These are phyloP conservation scores for Margaritispora aquatica DNA, from an alignment of 495 filamentous ascomycete species.

Conservation along the genomic window DNA sequence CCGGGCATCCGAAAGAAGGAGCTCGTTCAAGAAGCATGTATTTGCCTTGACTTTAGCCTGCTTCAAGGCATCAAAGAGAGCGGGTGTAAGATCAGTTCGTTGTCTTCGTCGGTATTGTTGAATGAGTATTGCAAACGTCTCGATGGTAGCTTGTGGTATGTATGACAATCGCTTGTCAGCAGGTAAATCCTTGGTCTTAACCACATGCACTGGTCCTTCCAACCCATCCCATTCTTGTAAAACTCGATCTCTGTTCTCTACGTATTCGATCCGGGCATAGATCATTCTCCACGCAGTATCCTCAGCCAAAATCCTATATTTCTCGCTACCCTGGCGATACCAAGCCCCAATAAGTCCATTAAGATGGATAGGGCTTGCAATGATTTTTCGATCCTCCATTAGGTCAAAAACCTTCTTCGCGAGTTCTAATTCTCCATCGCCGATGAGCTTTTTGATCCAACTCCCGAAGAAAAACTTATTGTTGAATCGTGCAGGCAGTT, in stretches of 20 bases:
- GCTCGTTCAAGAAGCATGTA: slow-evolving; percentile 69
- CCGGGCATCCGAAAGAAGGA: slow-evolving; percentile 49
- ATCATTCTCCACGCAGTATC: slow-evolving; percentile 74
- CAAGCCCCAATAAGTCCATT: slow-evolving; percentile 74
- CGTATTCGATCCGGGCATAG: slow-evolving; percentile 52
- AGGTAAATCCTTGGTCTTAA: slow-evolving; percentile 8
- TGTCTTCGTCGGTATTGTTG: slow-evolving; percentile 60
- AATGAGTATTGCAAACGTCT: slow-evolving; percentile 72
- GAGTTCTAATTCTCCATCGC: slow-evolving; percentile 61
- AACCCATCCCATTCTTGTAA: not conserved
- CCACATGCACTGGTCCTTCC: not conserved
- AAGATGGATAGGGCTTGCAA: slow-evolving; percentile 59
- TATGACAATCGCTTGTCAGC: not conserved
- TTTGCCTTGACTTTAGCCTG: slow-evolving; percentile 57
- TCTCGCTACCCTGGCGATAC: slow-evolving; percentile 52
- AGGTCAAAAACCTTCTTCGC: slow-evolving; percentile 61
- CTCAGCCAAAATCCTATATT: slow-evolving; percentile 55
- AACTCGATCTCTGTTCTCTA: slow-evolving; percentile 39
- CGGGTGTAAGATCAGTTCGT: slow-evolving; percentile 46
- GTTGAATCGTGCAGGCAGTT: slow-evolving; percentile 55
- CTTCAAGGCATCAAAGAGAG: slow-evolving; percentile 50
- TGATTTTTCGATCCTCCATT: slow-evolving; percentile 59
- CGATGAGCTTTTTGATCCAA: slow-evolving; percentile 76
- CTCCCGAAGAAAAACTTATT: slow-evolving; percentile 77
- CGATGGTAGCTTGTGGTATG: slow-evolving; percentile 54